Evolutionary conservation across 2,329 filamentous ascomycete species (phyloP).

Genomic region (Aspergillus floridensis): DNA sequence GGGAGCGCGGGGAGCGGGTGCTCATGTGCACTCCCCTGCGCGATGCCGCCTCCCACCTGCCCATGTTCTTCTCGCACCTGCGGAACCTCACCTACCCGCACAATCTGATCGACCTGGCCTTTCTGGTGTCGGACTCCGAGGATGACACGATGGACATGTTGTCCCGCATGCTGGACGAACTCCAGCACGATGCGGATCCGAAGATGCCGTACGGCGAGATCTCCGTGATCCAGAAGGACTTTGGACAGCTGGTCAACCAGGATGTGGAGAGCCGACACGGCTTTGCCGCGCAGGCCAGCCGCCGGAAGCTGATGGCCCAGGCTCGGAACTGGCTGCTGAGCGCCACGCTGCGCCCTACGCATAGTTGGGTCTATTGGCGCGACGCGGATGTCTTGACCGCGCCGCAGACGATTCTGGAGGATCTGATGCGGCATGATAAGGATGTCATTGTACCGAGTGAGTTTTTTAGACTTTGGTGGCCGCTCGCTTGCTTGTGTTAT

Average conservation of each 20-base stretch:
- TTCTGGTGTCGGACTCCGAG: constrained; percentile 95
- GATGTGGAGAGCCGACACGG: constrained; percentile 97
- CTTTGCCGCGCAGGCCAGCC: constrained; percentile 89
- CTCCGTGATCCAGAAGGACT: constrained; percentile 97
- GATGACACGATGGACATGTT: constrained; percentile 80
- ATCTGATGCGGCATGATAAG: constrained; percentile 98
- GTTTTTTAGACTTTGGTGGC: constrained; percentile 41
- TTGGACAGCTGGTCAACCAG: constrained; percentile 95
- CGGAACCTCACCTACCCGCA: constrained; percentile 97
- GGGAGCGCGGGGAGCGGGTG: constrained; percentile 95
- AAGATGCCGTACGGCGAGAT: constrained; percentile 90
- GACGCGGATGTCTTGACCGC: constrained; percentile 98
- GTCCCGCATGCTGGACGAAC: constrained; percentile 68
- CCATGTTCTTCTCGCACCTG: constrained; percentile 98
- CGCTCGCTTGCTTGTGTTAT: too few species aligned
- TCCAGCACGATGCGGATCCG: constrained; percentile 77
- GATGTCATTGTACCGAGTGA: constrained; percentile 97
- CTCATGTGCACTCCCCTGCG: constrained; percentile 90
- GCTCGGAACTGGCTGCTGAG: constrained; percentile 96
- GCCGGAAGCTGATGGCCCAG: constrained; percentile 96
- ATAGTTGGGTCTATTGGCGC: constrained; percentile 99
- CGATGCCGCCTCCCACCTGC: constrained; percentile 85
- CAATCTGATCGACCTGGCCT: constrained; percentile 91
- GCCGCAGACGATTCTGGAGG: constrained; percentile 92
- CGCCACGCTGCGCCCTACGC: constrained; percentile 86